Conservation (phyloP, 768 basidiomycete species). For the Mycena chlorophos region DNA sequence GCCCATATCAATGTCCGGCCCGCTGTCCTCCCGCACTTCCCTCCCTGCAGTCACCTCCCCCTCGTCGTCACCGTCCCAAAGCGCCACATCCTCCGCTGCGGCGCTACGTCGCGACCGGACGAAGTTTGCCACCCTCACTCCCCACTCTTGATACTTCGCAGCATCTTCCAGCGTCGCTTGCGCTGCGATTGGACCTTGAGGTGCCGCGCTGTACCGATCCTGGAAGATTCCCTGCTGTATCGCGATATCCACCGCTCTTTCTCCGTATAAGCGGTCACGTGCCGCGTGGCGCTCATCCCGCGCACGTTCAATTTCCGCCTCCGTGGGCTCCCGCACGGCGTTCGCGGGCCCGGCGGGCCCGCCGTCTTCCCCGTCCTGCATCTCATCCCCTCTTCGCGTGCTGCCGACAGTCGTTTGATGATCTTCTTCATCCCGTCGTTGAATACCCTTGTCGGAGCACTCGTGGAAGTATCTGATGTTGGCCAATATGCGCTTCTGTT, state of each 20-base stretch:
- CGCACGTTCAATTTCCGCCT: not conserved
- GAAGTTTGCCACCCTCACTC: not conserved
- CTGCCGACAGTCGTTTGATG: not conserved
- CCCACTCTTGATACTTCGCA: not conserved
- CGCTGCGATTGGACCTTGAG: not conserved
- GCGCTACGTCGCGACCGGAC: not conserved
- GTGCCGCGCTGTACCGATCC: not conserved
- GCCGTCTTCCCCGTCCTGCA: not conserved
- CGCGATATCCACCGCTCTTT: not conserved
- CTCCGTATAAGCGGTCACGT: not conserved
- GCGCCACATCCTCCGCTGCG: not conserved
- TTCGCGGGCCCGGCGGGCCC: not conserved
- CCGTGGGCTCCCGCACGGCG: not conserved
- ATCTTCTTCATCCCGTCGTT: slow-evolving; percentile 1
- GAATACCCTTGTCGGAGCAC: slow-evolving; percentile 18
- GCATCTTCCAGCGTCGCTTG: not conserved
- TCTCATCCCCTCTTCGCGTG: not conserved
- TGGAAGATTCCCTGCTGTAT: not conserved
- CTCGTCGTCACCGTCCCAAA: not conserved
- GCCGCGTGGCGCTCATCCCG: not conserved
- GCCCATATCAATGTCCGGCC: not conserved
- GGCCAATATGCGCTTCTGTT: slow-evolving; percentile 15
- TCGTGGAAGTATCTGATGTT: slow-evolving; percentile 39
- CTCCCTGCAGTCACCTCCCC: not conserved
- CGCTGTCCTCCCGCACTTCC: not conserved